These are phyloP conservation scores for Porcisia deanei DNA, from an alignment of 208 protist genomes.

Conservation along the genomic window DNA sequence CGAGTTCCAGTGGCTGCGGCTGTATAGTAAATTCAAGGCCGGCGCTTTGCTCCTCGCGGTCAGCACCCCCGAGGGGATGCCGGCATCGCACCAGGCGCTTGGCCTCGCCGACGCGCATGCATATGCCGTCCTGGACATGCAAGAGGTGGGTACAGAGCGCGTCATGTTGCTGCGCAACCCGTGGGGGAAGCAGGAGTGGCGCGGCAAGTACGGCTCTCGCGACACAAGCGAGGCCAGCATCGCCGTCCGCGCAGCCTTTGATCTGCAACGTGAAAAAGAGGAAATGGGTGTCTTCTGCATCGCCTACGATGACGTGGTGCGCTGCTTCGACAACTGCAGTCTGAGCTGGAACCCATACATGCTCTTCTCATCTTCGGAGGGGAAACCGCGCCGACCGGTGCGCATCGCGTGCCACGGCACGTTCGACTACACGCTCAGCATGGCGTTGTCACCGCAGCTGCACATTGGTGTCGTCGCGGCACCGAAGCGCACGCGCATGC, in stretches of 20 bases:
- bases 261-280: slow-evolving; percentile 41
- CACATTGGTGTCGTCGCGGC: slow-evolving; percentile 76
- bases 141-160: slow-evolving; percentile 45
- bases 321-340: slow-evolving; percentile 62
- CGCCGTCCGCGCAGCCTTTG: slow-evolving; percentile 49
- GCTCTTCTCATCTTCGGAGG: slow-evolving; percentile 65
- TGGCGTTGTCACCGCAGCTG: slow-evolving; percentile 70
- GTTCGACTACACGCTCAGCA: slow-evolving; percentile 46
- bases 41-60: slow-evolving; percentile 76
- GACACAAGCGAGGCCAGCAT: slow-evolving; percentile 48
- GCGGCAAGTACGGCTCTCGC: slow-evolving; percentile 42
- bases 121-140: slow-evolving; percentile 77
- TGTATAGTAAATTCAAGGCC: slow-evolving; percentile 51
- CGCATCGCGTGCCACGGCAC: slow-evolving; percentile 74
- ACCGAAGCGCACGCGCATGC: slow-evolving; percentile 64
- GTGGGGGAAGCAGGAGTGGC: slow-evolving; percentile 74
- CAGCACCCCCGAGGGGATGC: slow-evolving; percentile 40
- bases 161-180: slow-evolving; percentile 83
- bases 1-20: slow-evolving; percentile 75
- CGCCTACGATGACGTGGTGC: slow-evolving; percentile 65
- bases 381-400: slow-evolving; percentile 50
- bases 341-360: slow-evolving; percentile 92
- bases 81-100: slow-evolving; percentile 29
- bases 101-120: slow-evolving; percentile 60
- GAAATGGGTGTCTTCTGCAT: slow-evolving; percentile 88